These are phyloP conservation scores for Trypanosoma theileri DNA, from an alignment of 208 protist genomes.

Conservation along the genomic window DNA sequence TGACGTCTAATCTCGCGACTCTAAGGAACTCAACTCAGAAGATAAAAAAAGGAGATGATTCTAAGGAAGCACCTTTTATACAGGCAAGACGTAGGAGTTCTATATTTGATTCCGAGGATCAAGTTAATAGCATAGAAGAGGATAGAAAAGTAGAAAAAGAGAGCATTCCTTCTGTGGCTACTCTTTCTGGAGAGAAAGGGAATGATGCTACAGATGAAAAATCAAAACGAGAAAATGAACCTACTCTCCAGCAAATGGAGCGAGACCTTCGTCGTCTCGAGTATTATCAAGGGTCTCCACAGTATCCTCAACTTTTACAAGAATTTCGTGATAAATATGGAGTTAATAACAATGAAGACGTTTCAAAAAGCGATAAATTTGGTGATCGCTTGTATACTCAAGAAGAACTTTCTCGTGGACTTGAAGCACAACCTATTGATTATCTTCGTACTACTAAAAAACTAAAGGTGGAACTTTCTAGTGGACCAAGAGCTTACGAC, in stretches of 20 bases:
- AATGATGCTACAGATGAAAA: slow-evolving; percentile 20
- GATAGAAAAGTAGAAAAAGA: neutral
- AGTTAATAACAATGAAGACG: neutral
- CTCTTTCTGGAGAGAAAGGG: slow-evolving; percentile 1
- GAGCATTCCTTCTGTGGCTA: neutral
- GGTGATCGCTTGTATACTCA: slow-evolving; percentile 40
- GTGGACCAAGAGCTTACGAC: slow-evolving; percentile 73
- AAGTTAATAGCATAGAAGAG: neutral
- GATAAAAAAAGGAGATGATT: neutral
- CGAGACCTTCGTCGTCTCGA: slow-evolving; percentile 79
- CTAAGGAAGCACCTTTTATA: neutral
- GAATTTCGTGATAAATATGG: slow-evolving; percentile 72
- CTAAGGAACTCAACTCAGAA: slow-evolving; percentile 3
- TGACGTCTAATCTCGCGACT: slow-evolving; percentile 7
- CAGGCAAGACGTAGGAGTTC: neutral
- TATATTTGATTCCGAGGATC: slow-evolving; percentile 13
- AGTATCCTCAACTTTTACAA: slow-evolving; percentile 64
- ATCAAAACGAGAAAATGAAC: slow-evolving; percentile 16
- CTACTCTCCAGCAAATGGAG: slow-evolving; percentile 51
- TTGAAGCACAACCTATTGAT: slow-evolving; percentile 77
- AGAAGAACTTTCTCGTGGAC: slow-evolving; percentile 57
- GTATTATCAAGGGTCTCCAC: slow-evolving; percentile 76
- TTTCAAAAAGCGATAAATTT: neutral
- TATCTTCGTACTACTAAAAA: slow-evolving; percentile 62
- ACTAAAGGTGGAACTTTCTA: slow-evolving; percentile 58